A percentile compares a stretch with the other conserved stretches of the same genome.
Evolutionary conservation across 2,329 filamentous ascomycete genomes (phyloP).

Genomic region (Celoporthe dispersa): DNA sequence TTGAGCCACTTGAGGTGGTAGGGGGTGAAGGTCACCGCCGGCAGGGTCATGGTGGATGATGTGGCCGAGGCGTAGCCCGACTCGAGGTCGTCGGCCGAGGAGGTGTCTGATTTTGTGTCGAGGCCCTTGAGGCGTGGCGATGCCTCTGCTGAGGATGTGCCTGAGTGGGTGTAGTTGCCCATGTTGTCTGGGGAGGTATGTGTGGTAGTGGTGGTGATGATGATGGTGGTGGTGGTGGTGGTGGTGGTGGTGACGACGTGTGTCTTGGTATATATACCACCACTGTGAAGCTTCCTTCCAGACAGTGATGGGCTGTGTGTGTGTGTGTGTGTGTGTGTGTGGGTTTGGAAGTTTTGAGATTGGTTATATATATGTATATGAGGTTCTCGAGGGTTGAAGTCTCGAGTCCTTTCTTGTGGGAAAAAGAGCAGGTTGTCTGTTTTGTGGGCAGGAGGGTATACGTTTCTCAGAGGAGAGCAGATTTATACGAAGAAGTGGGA

Average conservation of each 20-base stretch:
- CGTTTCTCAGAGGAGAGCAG: slow-evolving; percentile 8
- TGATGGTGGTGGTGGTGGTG: background rate
- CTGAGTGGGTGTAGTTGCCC: slow-evolving; percentile 31
- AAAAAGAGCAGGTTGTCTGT: background rate
- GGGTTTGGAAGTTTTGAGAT: background rate
- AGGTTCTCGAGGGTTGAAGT: background rate
- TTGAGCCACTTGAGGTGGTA: slow-evolving; percentile 91
- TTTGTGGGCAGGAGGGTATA: background rate
- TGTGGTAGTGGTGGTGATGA: slow-evolving; percentile 14
- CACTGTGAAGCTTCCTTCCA: background rate
- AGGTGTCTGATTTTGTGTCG: slow-evolving; percentile 43
- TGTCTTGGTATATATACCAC: background rate
- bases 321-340: no score
- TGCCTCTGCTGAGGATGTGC: slow-evolving; percentile 46
- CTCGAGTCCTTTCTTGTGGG: no score
- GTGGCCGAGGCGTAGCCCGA: slow-evolving; percentile 80
- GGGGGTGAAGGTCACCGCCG: slow-evolving; percentile 83
- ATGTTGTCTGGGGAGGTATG: slow-evolving; percentile 10
- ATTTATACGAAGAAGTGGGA: slow-evolving; percentile 4
- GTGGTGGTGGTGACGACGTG: no score
- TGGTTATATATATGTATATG: background rate
- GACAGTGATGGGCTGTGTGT: slow-evolving; percentile 14
- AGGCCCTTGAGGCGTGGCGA: slow-evolving; percentile 43
- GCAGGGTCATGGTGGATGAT: slow-evolving; percentile 67
- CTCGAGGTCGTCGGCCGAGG: slow-evolving; percentile 55